Evolutionary conservation across 352 stramenopile species (phyloP), one percentile per base, ranked within the genome.

Genomic region (Globisporangium cystogenes): DNA sequence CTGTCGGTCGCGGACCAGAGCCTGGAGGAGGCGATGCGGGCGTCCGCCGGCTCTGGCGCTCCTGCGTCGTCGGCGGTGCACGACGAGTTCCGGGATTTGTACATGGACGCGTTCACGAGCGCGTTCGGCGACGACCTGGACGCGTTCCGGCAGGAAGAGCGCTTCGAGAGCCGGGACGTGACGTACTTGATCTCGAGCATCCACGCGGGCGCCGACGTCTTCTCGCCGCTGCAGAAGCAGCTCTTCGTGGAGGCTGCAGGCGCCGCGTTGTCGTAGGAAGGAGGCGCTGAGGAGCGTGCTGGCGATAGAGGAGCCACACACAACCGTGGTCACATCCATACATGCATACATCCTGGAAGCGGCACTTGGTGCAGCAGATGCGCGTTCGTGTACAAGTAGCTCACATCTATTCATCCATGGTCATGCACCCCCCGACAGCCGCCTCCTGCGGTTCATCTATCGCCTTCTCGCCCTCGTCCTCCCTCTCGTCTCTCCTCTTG

Each of bases 151-250:
- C 85, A 87, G 60, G 85, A 95, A 59, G 82, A 93, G 54, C 68
- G 73, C 62, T 95, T 95, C 59, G 79, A 92, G 51, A 88, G 70
- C 59, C 90, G 86, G 55, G 85, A 95, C 64, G 85, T 95, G 60
- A 74, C 66, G 42, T 92, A 90, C 87, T 89, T 95, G 83, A 92
- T 95, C 62, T 89, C 80, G 39, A 89, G 82, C 57, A 93, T 95
- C 59, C 75, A 91, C 48, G 70, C 77, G 11, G 79, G 82, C 26
- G 80, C 67, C 45, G 82, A 95, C 65, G 67, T 93, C 46, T 93
- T 92, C 60, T 75, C 82, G 24, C 80, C 82, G 16, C 62, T 93
- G 40, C 82, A 95, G 57, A 84, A 94, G 55, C 84, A 82, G 62
- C 77, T 94, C 24, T 91, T 94, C 26, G 65, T 91, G 35, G 76